Conservation (phyloP, 73 alveolate species). For the Tetrahymena borealis region DNA sequence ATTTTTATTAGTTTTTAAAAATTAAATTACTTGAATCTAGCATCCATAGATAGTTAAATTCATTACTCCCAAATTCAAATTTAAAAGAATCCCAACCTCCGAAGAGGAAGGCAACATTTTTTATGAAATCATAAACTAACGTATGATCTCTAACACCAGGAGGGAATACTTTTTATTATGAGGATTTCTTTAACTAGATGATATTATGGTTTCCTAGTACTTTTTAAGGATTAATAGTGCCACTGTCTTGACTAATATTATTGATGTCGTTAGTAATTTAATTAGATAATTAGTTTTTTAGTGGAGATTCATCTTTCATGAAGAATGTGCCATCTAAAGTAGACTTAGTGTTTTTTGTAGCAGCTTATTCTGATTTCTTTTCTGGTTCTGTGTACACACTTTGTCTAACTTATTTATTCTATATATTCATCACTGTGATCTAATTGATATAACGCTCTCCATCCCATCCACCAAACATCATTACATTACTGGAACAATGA, state of each 20-base stretch:
- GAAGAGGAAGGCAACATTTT: not conserved
- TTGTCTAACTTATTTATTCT: not conserved
- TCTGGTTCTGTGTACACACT: not conserved
- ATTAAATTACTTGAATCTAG: not conserved
- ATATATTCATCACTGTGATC: not conserved
- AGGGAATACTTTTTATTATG: not conserved
- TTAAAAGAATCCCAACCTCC: not conserved
- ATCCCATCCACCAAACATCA: slow-evolving; percentile 1
- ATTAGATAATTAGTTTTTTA: not conserved
- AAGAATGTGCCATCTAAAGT: not conserved
- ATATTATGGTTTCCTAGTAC: not conserved
- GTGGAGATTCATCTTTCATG: not conserved
- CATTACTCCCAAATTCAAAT: not conserved
- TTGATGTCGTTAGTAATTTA: not conserved
- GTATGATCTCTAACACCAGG: not conserved
- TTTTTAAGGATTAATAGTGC: not conserved
- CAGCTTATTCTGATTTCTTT: not conserved
- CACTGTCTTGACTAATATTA: not conserved
- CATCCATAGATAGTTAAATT: not conserved
- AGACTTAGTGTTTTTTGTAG: not conserved
- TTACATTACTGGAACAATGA: not conserved
- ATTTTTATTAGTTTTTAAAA: too few species aligned
- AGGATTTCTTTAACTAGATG: not conserved
- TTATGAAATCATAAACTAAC: not conserved
- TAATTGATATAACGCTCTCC: not conserved